Conservation (phyloP, 495 filamentous ascomycete genomes). For the Aspergillus egyptiacus region DNA sequence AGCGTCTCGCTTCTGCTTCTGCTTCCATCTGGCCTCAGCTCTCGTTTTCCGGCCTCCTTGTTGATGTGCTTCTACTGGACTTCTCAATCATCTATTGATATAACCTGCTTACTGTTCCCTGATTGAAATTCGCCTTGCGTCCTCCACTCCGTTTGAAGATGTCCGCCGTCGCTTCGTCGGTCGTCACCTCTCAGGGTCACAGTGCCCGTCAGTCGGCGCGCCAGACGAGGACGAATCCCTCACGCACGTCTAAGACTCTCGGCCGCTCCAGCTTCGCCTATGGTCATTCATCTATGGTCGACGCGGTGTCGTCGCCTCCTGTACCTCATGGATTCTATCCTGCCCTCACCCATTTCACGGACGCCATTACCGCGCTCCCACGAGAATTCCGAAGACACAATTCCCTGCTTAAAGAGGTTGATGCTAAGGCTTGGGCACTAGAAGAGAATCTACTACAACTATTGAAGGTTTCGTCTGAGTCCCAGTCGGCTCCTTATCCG, state of each 20-base stretch:
- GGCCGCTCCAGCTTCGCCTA: slow-evolving; percentile 46
- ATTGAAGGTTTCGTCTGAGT: slow-evolving; percentile 59
- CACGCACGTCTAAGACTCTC: slow-evolving; percentile 52
- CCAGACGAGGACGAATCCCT: slow-evolving; percentile 56
- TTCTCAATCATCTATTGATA: background rate
- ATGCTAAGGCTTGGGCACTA: slow-evolving; percentile 70
- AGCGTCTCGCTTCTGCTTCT: slow-evolving; percentile 15
- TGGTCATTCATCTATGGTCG: slow-evolving; percentile 30
- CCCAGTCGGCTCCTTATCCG: slow-evolving; percentile 39
- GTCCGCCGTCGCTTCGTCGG: slow-evolving; percentile 26
- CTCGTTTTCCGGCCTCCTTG: slow-evolving; percentile 1
- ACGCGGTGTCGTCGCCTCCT: slow-evolving; percentile 29
- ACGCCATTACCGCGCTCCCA: slow-evolving; percentile 85
- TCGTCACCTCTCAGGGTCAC: slow-evolving; percentile 29
- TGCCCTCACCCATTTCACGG: slow-evolving; percentile 88
- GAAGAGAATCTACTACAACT: slow-evolving; percentile 61
- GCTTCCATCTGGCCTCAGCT: background rate
- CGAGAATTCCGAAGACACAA: slow-evolving; percentile 93
- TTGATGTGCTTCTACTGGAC: slow-evolving; percentile 9
- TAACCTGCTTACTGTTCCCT: slow-evolving; percentile 15
- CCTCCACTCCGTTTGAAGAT: slow-evolving; percentile 19
- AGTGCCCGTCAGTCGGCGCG: slow-evolving; percentile 49
- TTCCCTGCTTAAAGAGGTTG: slow-evolving; percentile 90
- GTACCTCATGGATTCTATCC: slow-evolving; percentile 70
- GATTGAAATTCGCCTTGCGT: slow-evolving; percentile 12